Evolutionary conservation across 805 yeast species (phyloP).

Genomic region (Teunomyces gatunensis): DNA sequence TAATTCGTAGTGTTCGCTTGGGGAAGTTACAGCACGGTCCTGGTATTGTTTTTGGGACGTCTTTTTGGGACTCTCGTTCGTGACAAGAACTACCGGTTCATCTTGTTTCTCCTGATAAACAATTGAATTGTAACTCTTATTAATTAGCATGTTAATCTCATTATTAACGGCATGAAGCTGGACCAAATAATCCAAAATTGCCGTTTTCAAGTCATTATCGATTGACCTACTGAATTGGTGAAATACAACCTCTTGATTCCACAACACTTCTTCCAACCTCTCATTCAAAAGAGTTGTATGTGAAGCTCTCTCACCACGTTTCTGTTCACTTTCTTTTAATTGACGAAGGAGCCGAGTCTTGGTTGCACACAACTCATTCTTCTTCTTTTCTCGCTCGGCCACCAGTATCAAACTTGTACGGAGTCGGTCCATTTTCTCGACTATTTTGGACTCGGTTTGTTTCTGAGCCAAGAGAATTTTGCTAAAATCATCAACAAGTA

Average conservation of each 20-base stretch:
- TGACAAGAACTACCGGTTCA: neutral
- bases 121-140: slow-evolving; percentile 1
- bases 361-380: slow-evolving; percentile 34
- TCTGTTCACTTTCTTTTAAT: slow-evolving; percentile 42
- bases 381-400: slow-evolving; percentile 49
- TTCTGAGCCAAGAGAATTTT: slow-evolving; percentile 38
- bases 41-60: slow-evolving; percentile 2
- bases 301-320: slow-evolving; percentile 43
- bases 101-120: neutral
- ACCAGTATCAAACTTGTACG: slow-evolving; percentile 45
- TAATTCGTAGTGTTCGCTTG: slow-evolving; percentile 7
- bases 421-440: slow-evolving; percentile 44
- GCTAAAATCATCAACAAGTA: slow-evolving; percentile 39
- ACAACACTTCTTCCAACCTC: slow-evolving; percentile 49
- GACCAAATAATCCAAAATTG: slow-evolving; percentile 43
- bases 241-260: slow-evolving; percentile 51
- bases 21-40: slow-evolving; percentile 11
- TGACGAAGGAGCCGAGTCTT: slow-evolving; percentile 37
- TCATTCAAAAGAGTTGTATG: slow-evolving; percentile 45
- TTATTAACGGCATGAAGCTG: slow-evolving; percentile 2
- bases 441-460: slow-evolving; percentile 30
- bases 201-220: slow-evolving; percentile 41
- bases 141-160: neutral
- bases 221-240: slow-evolving; percentile 50
- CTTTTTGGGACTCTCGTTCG: neutral